Evolutionary conservation across 345 rosid species (phyloP).

Genomic region (Xanthoceras sorbifolium): DNA sequence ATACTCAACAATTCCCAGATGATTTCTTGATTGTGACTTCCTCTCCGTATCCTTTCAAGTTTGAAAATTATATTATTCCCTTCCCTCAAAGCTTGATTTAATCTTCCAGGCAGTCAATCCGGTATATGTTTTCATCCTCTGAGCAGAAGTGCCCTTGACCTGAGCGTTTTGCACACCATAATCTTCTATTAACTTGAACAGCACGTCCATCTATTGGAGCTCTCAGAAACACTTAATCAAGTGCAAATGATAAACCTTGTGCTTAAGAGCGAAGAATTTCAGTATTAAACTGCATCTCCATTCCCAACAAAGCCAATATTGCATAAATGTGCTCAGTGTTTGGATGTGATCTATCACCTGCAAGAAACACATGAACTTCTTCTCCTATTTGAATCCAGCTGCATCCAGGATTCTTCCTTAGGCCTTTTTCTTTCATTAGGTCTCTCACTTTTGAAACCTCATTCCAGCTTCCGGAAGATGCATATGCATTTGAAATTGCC

Average conservation of each 20-base stretch:
- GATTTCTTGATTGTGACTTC: background rate
- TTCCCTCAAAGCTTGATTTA: background rate
- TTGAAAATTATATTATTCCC: background rate
- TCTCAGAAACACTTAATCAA: background rate
- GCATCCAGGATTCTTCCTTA: slow-evolving; percentile 56
- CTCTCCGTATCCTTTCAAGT: background rate
- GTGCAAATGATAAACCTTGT: background rate
- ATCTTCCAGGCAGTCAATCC: background rate
- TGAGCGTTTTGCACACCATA: background rate
- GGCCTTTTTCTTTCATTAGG: slow-evolving; percentile 52
- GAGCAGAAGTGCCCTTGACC: background rate
- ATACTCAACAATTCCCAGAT: background rate
- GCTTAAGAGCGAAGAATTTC: slow-evolving; percentile 16
- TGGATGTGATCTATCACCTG: slow-evolving; percentile 49
- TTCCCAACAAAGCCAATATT: slow-evolving; percentile 37
- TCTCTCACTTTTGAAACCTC: slow-evolving; percentile 47
- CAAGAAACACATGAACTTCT: slow-evolving; percentile 47
- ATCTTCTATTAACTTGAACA: background rate
- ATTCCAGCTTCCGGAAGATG: slow-evolving; percentile 52
- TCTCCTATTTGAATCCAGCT: slow-evolving; percentile 58
- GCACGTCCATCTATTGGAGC: background rate
- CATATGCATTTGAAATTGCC: slow-evolving; percentile 55
- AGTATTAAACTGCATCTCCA: slow-evolving; percentile 22
- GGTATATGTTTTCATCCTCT: background rate
- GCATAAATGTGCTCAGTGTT: slow-evolving; percentile 31